Base-by-base conservation (phyloP, 2,329 filamentous ascomycete species). In the Sporothrix mexicana region DNA sequence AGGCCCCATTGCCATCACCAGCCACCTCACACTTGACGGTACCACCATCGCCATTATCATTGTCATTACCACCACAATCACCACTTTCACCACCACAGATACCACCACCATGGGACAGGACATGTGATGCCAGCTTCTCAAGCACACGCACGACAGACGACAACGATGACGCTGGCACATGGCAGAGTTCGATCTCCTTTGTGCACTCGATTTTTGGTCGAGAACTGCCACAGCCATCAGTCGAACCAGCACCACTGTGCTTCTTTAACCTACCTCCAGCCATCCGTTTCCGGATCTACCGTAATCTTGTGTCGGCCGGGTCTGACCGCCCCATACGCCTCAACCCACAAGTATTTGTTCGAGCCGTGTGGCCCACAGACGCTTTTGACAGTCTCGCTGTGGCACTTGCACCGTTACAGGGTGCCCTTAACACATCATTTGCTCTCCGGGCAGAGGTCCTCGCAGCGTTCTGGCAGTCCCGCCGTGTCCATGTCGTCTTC, bases 401-500 rank as follows among this genome's bases (percentile, higher is more conserved):
- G 0, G 78, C 82, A 78, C 12, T 70, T 4, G 23, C 41, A 0
- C 17, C 61, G 9, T 3, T 67, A 10, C 41, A 57, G 10, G 72
- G 72, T n/a, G 68, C 68, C 7, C 49, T 73, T 0, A 5, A 6
- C 3, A 3, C 68, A 0, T 67, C 36, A 2, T 81, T 80, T 25
- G 78, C 74, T 4, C 79, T 85, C 72, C 79, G 80, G 7, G 79
- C 81, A 4, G 82, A 84, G 51, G 30, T 84, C 0, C 76, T 84
- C 43, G 74, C 81, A 1, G 71, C 80, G 0, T 75, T 85, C 2
- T 79, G 85, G 7, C 77, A 79, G 25, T 76, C 76, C 2, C 77
- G 79, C 20, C 77, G 75, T 10, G 82, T 85, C 30, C 83, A 85
- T 71, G 77, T 81, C 25, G 79, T 81, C 0, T 79, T 81, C 20